Evolutionary conservation across 257 asterid species (phyloP), one percentile per base, ranked within the genome.

Genomic region (Jaltomata sinuosa): DNA sequence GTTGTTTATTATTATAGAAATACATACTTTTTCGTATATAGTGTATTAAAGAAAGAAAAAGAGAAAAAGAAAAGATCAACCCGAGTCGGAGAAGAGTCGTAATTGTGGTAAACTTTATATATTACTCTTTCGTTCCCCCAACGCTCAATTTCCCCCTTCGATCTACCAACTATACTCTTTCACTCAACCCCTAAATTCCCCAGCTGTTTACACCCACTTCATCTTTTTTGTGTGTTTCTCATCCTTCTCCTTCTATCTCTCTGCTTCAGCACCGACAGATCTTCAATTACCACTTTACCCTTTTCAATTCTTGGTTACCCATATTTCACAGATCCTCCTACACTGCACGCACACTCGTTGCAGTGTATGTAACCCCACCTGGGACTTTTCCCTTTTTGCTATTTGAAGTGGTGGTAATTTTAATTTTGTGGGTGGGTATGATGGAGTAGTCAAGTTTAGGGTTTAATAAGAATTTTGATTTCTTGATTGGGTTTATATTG

Each of bases 401-500:
- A 3, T 12, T 74, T 9, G 8, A 36, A n/a, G n/a, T n/a, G n/a
- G 34, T 72, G 55, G 8, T 72, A 12, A 12, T 42, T 45, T 74
- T 0, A 6, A 47, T 8, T 76, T 45, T 38, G 8, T 38, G 42
- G 9, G 8, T 16, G 36, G 32, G 61, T 15, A 16, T 25, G 10
- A 76, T 76, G 81, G 81, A 47, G 36, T 47, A 76, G 62, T 76
- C 11, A 47, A 47, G 81, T 76, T 49, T 83, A 49, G 80, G 85
- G 85, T 47, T 67, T 45, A 27, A 45, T n/a, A n/a, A n/a, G n/a
- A 40, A 38, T 50, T 67, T 59, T 15, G 11, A 14, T 8, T 49
- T 25, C 6, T 2, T 74, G 40, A 74, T 47, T 72, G 47, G 76
- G 21, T 74, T 74, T 45, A 22, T 14, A 5, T 57, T 81, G 25